Evolutionary conservation across 106 monocot genomes (phyloP), one percentile per base, ranked within the genome.

Genomic region (Dendrobium nobile): DNA sequence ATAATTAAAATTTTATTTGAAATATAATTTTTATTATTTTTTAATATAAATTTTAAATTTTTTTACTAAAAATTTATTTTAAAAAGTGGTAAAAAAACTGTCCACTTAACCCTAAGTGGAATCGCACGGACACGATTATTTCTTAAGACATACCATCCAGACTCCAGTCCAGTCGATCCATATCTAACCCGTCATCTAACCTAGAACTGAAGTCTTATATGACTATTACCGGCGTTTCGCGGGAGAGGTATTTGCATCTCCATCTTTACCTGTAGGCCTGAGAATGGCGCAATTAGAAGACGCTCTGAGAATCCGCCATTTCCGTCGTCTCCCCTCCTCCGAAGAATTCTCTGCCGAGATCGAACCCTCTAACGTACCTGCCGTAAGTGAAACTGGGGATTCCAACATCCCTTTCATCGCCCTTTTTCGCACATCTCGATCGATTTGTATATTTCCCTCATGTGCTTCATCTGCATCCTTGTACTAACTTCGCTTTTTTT

Each of bases 321-420:
- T 88, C 75, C 68, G 80, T 9, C 55, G 26, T 1, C 40, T 76
- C 3, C 87, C 88, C 2, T 89, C 90, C 2, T 67, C 89, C 10
- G 80, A 88, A 0, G 80, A 85, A 13, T 95, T 95, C 77, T 76
- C 86, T 22, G 61, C 90, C n/a, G 26, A 40, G n/a, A 84, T 95
- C 75, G 95, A 95, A 42, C 80, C 88, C 41, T 67, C 33, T 42
- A 89, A 90, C 72, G 82, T 85, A 27, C 92, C 95, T 5, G 87
- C 88, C 40, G 95, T 95, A 85, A 44, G 18, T 2, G 0, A n/a
- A n/a, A 8, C 3, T 17, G 47, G 43, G 41, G 20, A 20, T 43
- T 41, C 74, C 28, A 33, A n/a, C 31, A 47, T 72, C 65, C 54
- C 27, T 40, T 64, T 41, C 41, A 47, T 40, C 19, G 27, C 45